Base-by-base conservation (phyloP, 192 early-diverging fungal species). In the Rhizophlyctis rosea region DNA sequence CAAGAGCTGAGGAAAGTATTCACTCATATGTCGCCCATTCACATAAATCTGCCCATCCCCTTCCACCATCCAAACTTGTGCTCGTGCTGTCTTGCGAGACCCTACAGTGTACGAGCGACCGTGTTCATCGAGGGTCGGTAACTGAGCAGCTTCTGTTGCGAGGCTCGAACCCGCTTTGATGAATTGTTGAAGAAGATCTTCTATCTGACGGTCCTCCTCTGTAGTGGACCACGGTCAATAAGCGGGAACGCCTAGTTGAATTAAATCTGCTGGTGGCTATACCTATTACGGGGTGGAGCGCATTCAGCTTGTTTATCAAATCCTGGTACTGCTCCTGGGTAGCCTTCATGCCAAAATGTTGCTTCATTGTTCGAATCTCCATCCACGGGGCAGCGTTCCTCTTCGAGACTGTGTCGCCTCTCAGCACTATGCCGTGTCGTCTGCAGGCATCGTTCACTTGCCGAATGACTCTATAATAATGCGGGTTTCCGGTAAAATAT, bases 401-500 rank as follows among this genome's bases (percentile, higher is more conserved):
- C 54, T 48, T 21, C 52, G 47, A 33, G 58, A 57, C 39, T 70
- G 61, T 18, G 68, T 33, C 44, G 74, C 68, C 25, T 70, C 65
- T 18, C 47, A 58, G 54, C 16, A 21, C 57, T 25, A 73, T 34
- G 29, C 66, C 53, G 47, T 74, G 59, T 34, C 77, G 68, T 11
- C 73, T 47, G 53, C 81, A 72, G 31, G 88, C 70, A 3, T 68
- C 64, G 67, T 90, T 87, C 23, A 93, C 57, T 1, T 80, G 78
- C 31, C 88, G 83, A 7, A 95, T 56, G n/a, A 87, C 69, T 32
- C 88, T 82, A 68, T 86, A 87, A 78, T 89, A 94, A 36, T 76
- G 73, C 47, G 86, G 86, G 75, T 91, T 92, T 0, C 87, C 87
- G 31, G 91, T 94, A 65, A 97, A 97, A 76, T 93, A 97, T 7